Conservation (phyloP, 2,329 filamentous ascomycete genomes). For the Parastagonospora nodorum region DNA sequence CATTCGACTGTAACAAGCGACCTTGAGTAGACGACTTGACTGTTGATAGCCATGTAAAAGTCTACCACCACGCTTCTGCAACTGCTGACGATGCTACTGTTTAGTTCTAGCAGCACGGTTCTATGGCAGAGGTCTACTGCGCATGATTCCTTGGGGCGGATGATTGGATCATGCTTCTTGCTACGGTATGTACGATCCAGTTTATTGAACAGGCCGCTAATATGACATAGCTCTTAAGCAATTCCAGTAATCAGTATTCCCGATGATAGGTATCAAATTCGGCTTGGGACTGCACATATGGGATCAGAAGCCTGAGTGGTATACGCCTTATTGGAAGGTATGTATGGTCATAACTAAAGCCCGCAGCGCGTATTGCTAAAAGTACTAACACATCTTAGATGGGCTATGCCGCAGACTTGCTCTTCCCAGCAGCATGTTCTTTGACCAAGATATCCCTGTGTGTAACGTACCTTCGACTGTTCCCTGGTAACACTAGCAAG, state of each 20-base stretch:
- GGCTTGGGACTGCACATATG: conserved; percentile 33
- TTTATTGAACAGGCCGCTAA: conserved; percentile 1
- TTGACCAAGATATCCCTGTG: conserved; percentile 37
- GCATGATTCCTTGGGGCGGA: conserved; percentile 25
- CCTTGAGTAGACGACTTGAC: no score
- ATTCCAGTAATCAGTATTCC: conserved; percentile 23
- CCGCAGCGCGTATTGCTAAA: not conserved
- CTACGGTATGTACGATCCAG: conserved; percentile 16
- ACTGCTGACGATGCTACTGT: not conserved
- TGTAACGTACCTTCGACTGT: conserved; percentile 36
- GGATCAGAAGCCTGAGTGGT: conserved; percentile 34
- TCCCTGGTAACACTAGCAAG: conserved; percentile 26
- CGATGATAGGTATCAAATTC: conserved; percentile 22
- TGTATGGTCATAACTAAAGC: not conserved
- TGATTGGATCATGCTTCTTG: conserved; percentile 33
- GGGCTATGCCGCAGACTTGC: conserved; percentile 25
- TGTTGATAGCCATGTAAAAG: not conserved
- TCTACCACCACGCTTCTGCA: not conserved
- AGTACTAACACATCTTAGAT: conserved; percentile 14
- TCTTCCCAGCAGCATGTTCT: conserved; percentile 27
- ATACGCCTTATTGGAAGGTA: conserved; percentile 26
- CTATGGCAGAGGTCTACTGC: conserved; percentile 27
- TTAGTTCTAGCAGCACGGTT: conserved; percentile 20
- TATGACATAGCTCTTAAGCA: conserved; percentile 13
- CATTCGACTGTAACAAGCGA: not conserved